A percentile compares a stretch with the other conserved stretches of the same genome.
Evolutionary conservation across 23 red algal genomes (phyloP).

Genomic region (Gracilaria vermiculophylla): DNA sequence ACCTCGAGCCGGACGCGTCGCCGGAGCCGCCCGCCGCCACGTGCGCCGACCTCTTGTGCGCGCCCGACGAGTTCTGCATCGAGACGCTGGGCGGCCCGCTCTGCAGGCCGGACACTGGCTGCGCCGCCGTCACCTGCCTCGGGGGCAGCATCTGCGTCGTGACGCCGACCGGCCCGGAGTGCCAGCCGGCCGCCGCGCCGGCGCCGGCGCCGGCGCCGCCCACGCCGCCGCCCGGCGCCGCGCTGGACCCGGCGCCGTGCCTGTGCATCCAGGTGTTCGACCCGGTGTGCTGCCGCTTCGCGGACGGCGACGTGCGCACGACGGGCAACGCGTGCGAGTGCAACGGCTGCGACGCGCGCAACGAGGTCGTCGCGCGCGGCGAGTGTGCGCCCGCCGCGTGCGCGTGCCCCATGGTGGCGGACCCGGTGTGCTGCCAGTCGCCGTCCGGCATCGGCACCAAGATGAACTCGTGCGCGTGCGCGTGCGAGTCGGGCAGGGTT

Average conservation of each 20-base stretch:
- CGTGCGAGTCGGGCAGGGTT: neutral
- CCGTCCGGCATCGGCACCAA: neutral
- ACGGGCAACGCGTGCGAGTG: neutral
- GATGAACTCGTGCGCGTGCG: neutral
- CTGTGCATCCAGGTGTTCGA: neutral
- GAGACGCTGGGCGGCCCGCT: neutral
- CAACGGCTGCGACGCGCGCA: neutral
- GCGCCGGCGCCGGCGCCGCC: neutral
- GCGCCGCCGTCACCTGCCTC: neutral
- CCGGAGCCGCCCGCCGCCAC: neutral
- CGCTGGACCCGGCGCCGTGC: neutral
- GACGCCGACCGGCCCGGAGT: slow-evolving; percentile 3
- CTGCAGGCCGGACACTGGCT: neutral
- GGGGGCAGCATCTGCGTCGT: neutral
- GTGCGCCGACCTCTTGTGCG: neutral
- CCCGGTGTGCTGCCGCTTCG: neutral
- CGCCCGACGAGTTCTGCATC: neutral
- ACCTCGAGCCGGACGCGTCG: neutral
- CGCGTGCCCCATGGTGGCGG: neutral
- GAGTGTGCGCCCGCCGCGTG: neutral
- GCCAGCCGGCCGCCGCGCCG: neutral
- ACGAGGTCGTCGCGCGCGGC: neutral
- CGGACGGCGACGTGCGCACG: neutral
- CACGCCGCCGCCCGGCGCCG: neutral
- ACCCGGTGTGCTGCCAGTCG: neutral